Evolutionary conservation across 2,329 filamentous ascomycete genomes (phyloP), one percentile per base, ranked within the genome.

Genomic region (Clonostachys rosea): DNA sequence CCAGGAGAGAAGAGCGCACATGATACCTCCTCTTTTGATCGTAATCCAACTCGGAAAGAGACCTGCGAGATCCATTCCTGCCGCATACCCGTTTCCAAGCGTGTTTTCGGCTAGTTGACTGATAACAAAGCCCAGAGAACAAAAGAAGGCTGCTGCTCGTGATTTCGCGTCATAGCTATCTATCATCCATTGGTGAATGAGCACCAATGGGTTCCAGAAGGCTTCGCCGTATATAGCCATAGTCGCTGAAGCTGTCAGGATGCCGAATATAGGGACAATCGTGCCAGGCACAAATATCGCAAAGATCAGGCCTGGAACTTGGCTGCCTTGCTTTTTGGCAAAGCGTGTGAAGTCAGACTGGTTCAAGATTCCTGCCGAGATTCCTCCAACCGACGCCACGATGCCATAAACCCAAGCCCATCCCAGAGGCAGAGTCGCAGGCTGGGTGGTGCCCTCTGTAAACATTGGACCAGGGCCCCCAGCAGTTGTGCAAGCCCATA

Each of bases 101-200:
- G 79, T 70, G 52, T 79, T 81, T 6, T 72, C 73, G 16, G 74
- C 71, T 6, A 78, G 66, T 13, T 73, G 68, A 2, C 74, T 73
- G 5, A 79, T 64, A 0, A 55, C 50, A 54, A 60, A 65, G 20
- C 51, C 49, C 14, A 59, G 20, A 1, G 51, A 51, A 17, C 52
- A 54, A 48, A 64, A 64, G 49, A 64, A 64, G 17, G 58, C 58
- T 5, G 59, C 62, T 6, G 61, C 59, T 13, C 62, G 24, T 4
- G 24, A 30, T 30, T 30, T 30, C 9, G 24, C 24, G 24, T 30
- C 24, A 30, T 30, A 30, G 9, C 24, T 30, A 30, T 30, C 24
- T 30, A 30, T 30, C 24, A 30, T 30, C 24, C 24, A 30, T 5
- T 30, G 24, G 9, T 30, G 24, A 10, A 30, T 30, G 24, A 30